Evolutionary conservation across 225 moss, liverwort and hornwort species (phyloP).

Genomic region (Polytrichum formosum): DNA sequence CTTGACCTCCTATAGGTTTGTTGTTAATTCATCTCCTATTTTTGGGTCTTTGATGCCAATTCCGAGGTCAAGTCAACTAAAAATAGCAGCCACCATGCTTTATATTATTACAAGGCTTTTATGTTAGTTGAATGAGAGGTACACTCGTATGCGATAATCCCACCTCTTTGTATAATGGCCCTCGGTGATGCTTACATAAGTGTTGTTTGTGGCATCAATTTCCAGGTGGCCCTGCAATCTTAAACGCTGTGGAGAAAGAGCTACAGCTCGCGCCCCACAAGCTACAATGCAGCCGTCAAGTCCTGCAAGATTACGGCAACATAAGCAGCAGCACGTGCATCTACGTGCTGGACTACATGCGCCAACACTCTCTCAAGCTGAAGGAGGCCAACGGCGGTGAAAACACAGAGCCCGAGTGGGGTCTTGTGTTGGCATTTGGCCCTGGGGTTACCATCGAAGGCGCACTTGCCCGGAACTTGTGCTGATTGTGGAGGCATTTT

Average conservation of each 20-base stretch:
- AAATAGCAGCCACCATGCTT: too few relatives aligned
- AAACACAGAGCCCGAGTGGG: constrained; percentile 80
- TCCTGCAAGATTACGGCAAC: constrained; percentile 89
- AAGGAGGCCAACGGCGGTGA: constrained; percentile 40
- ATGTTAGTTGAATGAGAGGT: too few relatives aligned
- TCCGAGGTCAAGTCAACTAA: too few relatives aligned
- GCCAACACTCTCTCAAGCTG: constrained; percentile 53
- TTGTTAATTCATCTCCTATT: too few relatives aligned
- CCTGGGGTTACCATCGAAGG: constrained; percentile 95
- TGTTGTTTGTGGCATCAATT: too few relatives aligned
- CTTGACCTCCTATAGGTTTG: too few relatives aligned
- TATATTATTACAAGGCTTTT: too few relatives aligned
- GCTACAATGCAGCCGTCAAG: constrained; percentile 58
- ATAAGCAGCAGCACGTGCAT: constrained; percentile 96
- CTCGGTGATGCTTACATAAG: too few relatives aligned
- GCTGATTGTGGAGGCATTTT: constrained; percentile 16
- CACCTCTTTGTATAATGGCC: too few relatives aligned
- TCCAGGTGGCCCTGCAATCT: constrained; percentile 76
- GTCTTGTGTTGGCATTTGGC: constrained; percentile 84
- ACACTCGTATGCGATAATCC: too few relatives aligned
- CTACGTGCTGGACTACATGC: constrained; percentile 94
- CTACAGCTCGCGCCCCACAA: constrained; percentile 72
- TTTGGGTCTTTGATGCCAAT: too few relatives aligned
- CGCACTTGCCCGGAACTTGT: constrained; percentile 78
- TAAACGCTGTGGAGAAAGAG: constrained; percentile 77